These are phyloP conservation scores for Saturnispora sanitii DNA, from an alignment of 805 yeast species.

Conservation along the genomic window DNA sequence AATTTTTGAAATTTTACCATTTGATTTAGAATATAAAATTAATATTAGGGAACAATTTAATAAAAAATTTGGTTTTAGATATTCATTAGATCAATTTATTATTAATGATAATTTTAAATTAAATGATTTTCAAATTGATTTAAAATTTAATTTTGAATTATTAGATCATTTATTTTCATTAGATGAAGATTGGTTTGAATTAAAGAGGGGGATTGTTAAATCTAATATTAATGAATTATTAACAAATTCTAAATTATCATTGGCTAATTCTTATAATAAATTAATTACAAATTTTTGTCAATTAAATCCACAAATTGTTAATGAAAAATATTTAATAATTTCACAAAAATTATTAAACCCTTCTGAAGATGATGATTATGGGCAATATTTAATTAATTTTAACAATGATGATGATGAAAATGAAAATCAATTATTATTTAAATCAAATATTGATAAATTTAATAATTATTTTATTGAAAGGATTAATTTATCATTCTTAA, in stretches of 20 bases:
- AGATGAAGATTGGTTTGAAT: slow-evolving; percentile 37
- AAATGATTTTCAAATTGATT: slow-evolving; percentile 41
- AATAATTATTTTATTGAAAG: slow-evolving; percentile 49
- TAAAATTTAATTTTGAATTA: slow-evolving; percentile 48
- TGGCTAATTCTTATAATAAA: slow-evolving; percentile 74
- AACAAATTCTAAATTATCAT: slow-evolving; percentile 53
- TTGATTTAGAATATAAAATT: slow-evolving; percentile 16
- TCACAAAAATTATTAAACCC: slow-evolving; percentile 43
- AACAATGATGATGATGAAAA: too few relatives aligned
- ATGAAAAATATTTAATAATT: slow-evolving; percentile 22
- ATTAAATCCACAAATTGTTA: slow-evolving; percentile 25
- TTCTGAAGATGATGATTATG: slow-evolving; percentile 36
- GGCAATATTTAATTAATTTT: too few relatives aligned
- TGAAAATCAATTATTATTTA: too few relatives aligned
- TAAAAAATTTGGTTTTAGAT: slow-evolving; percentile 25
- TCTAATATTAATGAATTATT: slow-evolving; percentile 57
- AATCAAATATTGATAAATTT: slow-evolving; percentile 36
- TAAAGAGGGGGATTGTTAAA: slow-evolving; percentile 40
- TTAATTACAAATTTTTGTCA: slow-evolving; percentile 58
- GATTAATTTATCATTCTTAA: slow-evolving; percentile 55
- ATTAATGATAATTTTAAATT: slow-evolving; percentile 35
- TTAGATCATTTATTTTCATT: slow-evolving; percentile 50
- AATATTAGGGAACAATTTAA: slow-evolving; percentile 38
- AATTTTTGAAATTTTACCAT: slow-evolving; percentile 27
- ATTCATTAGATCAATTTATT: slow-evolving; percentile 42